phyloP scores from a whole-genome alignment of 2,329 filamentous ascomycete species.

The Cladorrhinum sp. region DNA sequence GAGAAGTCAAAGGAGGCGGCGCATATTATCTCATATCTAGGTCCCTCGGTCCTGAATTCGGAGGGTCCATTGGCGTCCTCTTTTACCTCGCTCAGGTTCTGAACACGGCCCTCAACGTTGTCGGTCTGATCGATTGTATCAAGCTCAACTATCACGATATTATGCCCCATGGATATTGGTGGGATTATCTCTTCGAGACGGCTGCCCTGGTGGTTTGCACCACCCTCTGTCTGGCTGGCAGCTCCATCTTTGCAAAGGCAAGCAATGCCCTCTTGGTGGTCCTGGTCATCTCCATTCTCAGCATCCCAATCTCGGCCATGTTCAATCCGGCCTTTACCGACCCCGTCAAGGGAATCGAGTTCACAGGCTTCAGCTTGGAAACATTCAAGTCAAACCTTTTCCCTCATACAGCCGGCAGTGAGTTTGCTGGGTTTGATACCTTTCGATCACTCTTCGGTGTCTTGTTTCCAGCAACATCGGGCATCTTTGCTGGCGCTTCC shows the following conservation, averaged over 20 bases:
- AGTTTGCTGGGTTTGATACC: constrained; percentile 61
- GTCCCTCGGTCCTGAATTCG: constrained; percentile 82
- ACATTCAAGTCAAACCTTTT: constrained; percentile 74
- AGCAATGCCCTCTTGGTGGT: constrained; percentile 74
- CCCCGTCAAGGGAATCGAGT: constrained; percentile 61
- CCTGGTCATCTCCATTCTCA: constrained; percentile 69
- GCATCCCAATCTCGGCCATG: constrained; percentile 76
- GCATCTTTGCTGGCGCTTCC: constrained; percentile 70
- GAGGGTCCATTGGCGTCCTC: constrained; percentile 80
- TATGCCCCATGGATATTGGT: constrained; percentile 72
- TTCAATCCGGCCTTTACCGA: constrained; percentile 66
- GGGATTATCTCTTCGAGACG: constrained; percentile 72
- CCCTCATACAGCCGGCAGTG: constrained; percentile 63
- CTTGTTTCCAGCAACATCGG: constrained; percentile 69
- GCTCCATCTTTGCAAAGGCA: constrained; percentile 73
- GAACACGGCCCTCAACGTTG: constrained; percentile 83
- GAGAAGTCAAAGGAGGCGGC: constrained; percentile 81
- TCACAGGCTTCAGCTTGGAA: constrained; percentile 69
- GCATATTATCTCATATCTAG: constrained; percentile 88
- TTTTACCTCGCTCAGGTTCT: constrained; percentile 90
- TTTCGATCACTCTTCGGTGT: constrained; percentile 85
- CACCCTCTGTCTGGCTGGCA: constrained; percentile 73
- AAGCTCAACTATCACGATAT: constrained; percentile 68
- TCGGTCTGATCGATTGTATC: constrained; percentile 80
- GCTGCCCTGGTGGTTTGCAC: constrained; percentile 69